These are phyloP conservation scores for Rubus idaeus DNA, from an alignment of 306 rosid genomes.

Conservation along the genomic window DNA sequence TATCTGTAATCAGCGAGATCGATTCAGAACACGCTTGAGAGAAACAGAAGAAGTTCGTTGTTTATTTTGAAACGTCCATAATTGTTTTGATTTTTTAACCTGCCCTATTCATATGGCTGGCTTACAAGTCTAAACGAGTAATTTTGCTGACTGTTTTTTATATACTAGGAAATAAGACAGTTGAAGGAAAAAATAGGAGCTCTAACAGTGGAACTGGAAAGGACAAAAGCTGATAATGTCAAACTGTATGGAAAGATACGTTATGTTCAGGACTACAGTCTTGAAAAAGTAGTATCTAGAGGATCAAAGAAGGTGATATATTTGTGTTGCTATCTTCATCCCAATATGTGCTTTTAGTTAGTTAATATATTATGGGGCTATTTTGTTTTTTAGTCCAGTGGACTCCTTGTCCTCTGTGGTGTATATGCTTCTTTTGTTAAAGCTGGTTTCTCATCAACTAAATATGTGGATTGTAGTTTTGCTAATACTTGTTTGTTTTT, in stretches of 20 bases:
- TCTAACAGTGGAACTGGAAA: conserved; percentile 80
- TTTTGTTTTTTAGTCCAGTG: neutral
- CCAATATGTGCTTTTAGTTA: neutral
- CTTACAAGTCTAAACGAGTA: conserved; percentile 18
- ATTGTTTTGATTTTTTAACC: conserved; percentile 6
- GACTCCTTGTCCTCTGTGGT: neutral
- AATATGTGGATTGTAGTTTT: neutral
- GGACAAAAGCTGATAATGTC: conserved; percentile 90
- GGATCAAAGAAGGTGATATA: conserved; percentile 84
- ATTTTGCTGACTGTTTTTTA: conserved; percentile 25
- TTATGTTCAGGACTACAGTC: conserved; percentile 93
- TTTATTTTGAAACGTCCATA: conserved; percentile 11
- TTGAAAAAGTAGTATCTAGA: conserved; percentile 89
- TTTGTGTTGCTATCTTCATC: conserved; percentile 16
- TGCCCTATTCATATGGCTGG: conserved; percentile 14
- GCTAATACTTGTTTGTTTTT: neutral
- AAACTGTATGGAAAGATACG: conserved; percentile 97
- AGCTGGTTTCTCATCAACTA: neutral
- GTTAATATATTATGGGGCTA: neutral
- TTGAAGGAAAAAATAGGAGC: conserved; percentile 89
- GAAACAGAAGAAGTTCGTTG: conserved; percentile 86
- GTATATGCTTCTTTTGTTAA: neutral
- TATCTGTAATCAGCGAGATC: conserved; percentile 92
- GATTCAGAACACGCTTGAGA: conserved; percentile 87
- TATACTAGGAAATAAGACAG: conserved; percentile 75